Evolutionary conservation across 2,329 filamentous ascomycete genomes (phyloP), one percentile per base, ranked within the genome.

Genomic region (Coniochaeta sp.): DNA sequence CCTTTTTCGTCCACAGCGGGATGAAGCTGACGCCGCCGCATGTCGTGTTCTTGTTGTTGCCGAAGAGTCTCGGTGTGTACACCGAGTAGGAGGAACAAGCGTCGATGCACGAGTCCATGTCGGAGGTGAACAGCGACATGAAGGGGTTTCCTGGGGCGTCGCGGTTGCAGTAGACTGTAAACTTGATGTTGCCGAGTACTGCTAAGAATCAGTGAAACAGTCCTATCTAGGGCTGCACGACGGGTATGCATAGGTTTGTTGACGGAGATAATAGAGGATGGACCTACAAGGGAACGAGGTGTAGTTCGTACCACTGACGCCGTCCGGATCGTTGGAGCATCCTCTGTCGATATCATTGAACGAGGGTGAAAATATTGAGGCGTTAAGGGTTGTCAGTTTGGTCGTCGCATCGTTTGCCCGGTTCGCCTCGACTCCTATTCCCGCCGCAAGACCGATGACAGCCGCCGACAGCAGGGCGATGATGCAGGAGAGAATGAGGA

Each of bases 41-140:
- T 0, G 72, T 76, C 6, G 69, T 67, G 63, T 75, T 75, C 7
- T 36, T 36, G 54, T n/a, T 24, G 19, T 57, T 38, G 40, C 61
- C 67, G 26, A 62, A 65, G 47, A 73, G 68, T 14, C 67, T 59
- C 1, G 72, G 64, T 2, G 68, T 65, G 60, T 73, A 76, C 8
- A 64, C 64, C 9, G 70, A 68, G 58, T 72, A 81, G 4, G 71
- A 70, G 9, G 76, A 75, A 67, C 78, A 81, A 11, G 77, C 76
- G 63, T 80, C 77, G 66, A 81, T 79, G 68, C 78, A 81, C 31
- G 72, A 72, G 66, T 73, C 67, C 55, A 80, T 77, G 64, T 74
- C 71, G 57, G 72, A 69, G 6, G 74, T 71, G 64, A 80, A 80
- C 8, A 81, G 67, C 0, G 74, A 74, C 59, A 73, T 67, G 2